Evolutionary conservation across 2,329 filamentous ascomycete genomes (phyloP).

Genomic region (Exophiala alcalophila): DNA sequence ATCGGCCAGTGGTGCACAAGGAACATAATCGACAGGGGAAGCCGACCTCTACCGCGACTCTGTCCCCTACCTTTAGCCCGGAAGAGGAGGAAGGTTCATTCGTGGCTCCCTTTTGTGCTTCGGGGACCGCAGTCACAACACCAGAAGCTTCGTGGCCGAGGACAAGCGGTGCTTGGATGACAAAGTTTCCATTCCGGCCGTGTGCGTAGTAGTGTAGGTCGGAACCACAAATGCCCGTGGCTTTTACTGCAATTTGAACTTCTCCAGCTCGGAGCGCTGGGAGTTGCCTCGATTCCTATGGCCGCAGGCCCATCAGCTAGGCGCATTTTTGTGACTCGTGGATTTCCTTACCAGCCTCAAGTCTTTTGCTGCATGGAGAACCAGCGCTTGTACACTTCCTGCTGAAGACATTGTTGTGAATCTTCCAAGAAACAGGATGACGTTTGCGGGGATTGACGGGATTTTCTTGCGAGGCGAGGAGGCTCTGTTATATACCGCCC

Average conservation of each 20-base stretch:
- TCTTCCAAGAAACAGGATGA: too few species aligned
- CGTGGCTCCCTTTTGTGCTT: constrained; percentile 22
- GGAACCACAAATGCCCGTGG: constrained; percentile 68
- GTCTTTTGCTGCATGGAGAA: constrained; percentile 61
- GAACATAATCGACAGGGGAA: constrained; percentile 69
- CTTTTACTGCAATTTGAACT: constrained; percentile 62
- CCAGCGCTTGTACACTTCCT: constrained; percentile 39
- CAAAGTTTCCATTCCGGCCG: constrained; percentile 81
- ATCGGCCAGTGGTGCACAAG: constrained; percentile 55
- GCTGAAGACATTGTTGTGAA: constrained; percentile 16
- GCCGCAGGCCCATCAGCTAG: constrained; percentile 2
- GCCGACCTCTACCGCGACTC: constrained; percentile 89
- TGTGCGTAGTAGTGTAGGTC: constrained; percentile 84
- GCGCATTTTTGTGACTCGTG: neutral
- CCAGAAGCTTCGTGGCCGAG: constrained; percentile 77
- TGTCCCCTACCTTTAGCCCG: constrained; percentile 62
- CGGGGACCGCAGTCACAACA: constrained; percentile 65
- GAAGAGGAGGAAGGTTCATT: constrained; percentile 6
- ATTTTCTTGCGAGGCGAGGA: too few species aligned
- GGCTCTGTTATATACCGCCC: too few species aligned
- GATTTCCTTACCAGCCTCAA: constrained; percentile 51
- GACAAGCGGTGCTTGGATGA: constrained; percentile 77
- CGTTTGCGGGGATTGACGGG: too few species aligned
- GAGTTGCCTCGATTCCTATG: constrained; percentile 53
- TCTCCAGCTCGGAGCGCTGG: constrained; percentile 50